Percentiles rank a stretch among this genome's conserved stretches.
Conservation (phyloP, 1,139 yeast genomes). For the Oligophagozyma castellii region DNA sequence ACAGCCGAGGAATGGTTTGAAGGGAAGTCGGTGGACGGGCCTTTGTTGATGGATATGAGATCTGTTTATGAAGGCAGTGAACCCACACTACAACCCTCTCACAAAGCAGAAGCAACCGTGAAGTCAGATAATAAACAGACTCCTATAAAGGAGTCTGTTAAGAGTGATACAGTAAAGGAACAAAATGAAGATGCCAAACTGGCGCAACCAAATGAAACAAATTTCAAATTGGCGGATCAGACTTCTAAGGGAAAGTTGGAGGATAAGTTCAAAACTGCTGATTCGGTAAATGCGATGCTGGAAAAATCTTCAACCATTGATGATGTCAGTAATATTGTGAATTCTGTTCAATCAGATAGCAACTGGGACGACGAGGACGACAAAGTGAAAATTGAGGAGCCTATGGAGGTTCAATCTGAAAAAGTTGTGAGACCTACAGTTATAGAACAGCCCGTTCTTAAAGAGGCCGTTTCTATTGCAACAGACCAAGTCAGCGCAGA, state of each 20-base stretch:
- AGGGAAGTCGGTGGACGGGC: slow-evolving; percentile 71
- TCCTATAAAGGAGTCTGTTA: slow-evolving; percentile 3
- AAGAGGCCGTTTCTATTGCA: background rate
- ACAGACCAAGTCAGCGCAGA: slow-evolving; percentile 5
- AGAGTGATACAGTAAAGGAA: slow-evolving; percentile 4
- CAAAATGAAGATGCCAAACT: too few species aligned
- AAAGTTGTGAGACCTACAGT: slow-evolving; percentile 3
- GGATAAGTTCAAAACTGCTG: slow-evolving; percentile 34
- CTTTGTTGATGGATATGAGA: slow-evolving; percentile 66
- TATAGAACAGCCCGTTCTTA: slow-evolving; percentile 6
- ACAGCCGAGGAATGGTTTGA: slow-evolving; percentile 64
- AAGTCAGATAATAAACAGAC: slow-evolving; percentile 5
- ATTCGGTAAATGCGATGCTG: slow-evolving; percentile 34
- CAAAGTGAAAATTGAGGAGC: slow-evolving; percentile 4
- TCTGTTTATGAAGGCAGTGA: slow-evolving; percentile 65
- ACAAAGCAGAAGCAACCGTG: slow-evolving; percentile 26
- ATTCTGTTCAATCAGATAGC: slow-evolving; percentile 23
- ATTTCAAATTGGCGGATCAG: too few species aligned
- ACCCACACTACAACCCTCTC: slow-evolving; percentile 26
- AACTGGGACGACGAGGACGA: slow-evolving; percentile 29
- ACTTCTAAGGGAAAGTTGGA: slow-evolving; percentile 24
- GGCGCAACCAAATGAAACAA: slow-evolving; percentile 4
- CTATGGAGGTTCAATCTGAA: slow-evolving; percentile 4
- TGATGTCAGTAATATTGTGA: slow-evolving; percentile 26
- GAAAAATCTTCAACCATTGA: slow-evolving; percentile 38